These are phyloP conservation scores for Orbilia oligospora DNA, from an alignment of 2,329 filamentous ascomycete species.

Conservation along the genomic window DNA sequence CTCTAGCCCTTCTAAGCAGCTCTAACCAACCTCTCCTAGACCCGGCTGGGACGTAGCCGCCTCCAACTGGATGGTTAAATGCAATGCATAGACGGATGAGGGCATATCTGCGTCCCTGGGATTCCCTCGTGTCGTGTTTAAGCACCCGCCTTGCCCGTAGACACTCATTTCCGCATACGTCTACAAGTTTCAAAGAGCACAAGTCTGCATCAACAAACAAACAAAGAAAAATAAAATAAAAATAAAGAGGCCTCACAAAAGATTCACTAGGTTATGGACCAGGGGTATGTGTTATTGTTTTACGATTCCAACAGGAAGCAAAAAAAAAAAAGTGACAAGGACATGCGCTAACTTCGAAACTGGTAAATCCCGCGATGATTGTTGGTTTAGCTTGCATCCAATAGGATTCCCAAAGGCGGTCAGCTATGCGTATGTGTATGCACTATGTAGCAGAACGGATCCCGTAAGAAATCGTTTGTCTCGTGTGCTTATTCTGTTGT, in stretches of 20 bases:
- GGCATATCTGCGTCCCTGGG: background rate
- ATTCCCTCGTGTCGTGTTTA: slow-evolving; percentile 10
- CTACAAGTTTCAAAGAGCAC: background rate
- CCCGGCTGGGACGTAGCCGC: slow-evolving; percentile 9
- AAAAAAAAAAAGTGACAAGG: background rate
- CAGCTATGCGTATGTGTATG: background rate
- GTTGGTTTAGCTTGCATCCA: background rate
- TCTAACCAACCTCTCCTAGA: background rate
- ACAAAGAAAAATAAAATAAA: too few relatives aligned
- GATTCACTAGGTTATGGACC: background rate
- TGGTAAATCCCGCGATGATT: slow-evolving; percentile 60
- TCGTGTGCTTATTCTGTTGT: slow-evolving; percentile 6
- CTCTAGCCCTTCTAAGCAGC: slow-evolving; percentile 22
- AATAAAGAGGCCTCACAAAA: slow-evolving; percentile 16
- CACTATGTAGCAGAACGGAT: slow-evolving; percentile 11
- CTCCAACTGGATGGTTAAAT: slow-evolving; percentile 24
- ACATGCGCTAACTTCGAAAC: slow-evolving; percentile 31
- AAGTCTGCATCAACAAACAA: background rate
- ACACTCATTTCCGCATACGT: slow-evolving; percentile 15
- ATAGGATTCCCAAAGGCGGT: slow-evolving; percentile 24
- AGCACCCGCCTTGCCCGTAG: background rate
- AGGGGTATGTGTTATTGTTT: background rate
- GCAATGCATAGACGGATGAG: background rate
- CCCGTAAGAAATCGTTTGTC: slow-evolving; percentile 20
- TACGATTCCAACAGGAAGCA: slow-evolving; percentile 14